Conservation (phyloP, 2,329 filamentous ascomycete species). For the Plectosphaerella plurivora region DNA sequence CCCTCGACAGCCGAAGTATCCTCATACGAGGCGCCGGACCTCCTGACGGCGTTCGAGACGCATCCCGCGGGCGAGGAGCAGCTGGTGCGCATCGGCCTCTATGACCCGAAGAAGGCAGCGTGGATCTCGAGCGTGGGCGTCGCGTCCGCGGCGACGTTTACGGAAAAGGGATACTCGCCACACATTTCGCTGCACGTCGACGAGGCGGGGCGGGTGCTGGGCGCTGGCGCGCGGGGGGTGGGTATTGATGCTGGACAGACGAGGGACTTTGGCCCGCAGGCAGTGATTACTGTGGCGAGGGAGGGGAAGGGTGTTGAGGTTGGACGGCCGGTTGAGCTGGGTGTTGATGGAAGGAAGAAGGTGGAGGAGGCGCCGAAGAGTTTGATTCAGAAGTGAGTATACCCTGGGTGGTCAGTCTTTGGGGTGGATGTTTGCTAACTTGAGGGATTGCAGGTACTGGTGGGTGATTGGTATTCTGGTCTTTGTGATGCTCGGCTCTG, state of each 20-base stretch:
- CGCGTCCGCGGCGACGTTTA: constrained; percentile 51
- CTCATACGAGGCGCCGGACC: constrained; percentile 53
- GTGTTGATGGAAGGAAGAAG: constrained; percentile 54
- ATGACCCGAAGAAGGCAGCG: constrained; percentile 36
- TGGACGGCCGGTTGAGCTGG: constrained; percentile 60
- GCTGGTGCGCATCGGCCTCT: constrained; percentile 56
- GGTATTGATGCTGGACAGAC: constrained; percentile 60
- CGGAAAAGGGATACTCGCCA: constrained; percentile 54
- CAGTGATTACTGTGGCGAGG: constrained; percentile 40
- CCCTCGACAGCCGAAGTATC: constrained; percentile 40
- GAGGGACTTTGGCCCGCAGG: constrained; percentile 60
- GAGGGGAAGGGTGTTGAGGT: constrained; percentile 53
- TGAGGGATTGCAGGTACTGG: constrained; percentile 51
- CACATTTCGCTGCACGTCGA: constrained; percentile 51
- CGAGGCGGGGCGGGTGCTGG: constrained; percentile 37
- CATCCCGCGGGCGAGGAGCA: constrained; percentile 42
- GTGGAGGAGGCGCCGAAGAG: constrained; percentile 56
- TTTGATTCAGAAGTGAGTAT: constrained; percentile 60
- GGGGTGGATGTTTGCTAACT: constrained; percentile 24
- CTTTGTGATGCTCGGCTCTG: constrained; percentile 49
- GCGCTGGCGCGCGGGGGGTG: constrained; percentile 51
- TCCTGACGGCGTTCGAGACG: constrained; percentile 51
- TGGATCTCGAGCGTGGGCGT: constrained; percentile 56
- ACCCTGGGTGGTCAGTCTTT: background rate
- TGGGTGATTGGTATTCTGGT: constrained; percentile 53